Percentiles rank a stretch among this genome's conserved stretches.
phyloP scores from a whole-genome alignment of 306 rosid genomes.

The Prunus kanzakura region DNA sequence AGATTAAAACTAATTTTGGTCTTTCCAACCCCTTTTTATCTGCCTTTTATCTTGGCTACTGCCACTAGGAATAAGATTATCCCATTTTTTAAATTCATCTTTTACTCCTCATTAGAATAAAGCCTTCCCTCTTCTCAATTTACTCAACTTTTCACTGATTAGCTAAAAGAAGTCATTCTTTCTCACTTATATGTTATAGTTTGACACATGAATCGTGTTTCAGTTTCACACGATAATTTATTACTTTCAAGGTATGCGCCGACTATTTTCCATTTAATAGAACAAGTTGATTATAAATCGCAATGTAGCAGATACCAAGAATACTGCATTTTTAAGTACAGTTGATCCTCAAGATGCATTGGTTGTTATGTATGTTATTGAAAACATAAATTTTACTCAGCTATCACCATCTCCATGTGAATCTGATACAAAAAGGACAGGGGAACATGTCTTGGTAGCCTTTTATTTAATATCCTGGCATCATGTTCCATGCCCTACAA shows the following conservation, averaged over 20 bases:
- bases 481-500: constrained; percentile 26
- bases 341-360: neutral
- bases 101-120: no score
- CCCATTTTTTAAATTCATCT: neutral
- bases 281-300: neutral
- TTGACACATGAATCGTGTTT: no score
- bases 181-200: no score
- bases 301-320: neutral
- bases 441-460: constrained; percentile 2
- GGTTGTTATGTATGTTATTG: neutral
- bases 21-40: neutral
- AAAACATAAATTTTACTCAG: neutral
- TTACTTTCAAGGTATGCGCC: no score
- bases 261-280: neutral
- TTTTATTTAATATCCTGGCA: constrained; percentile 13
- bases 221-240: no score
- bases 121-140: no score
- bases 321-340: neutral
- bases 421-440: constrained; percentile 1
- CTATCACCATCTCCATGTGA: constrained; percentile 34
- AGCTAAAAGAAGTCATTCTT: no score
- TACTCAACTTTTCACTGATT: no score
- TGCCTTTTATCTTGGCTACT: neutral
- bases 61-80: neutral
- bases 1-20: neutral